Evolutionary conservation across 352 stramenopile genomes (phyloP).

Genomic region (Phytophthora palmivora): DNA sequence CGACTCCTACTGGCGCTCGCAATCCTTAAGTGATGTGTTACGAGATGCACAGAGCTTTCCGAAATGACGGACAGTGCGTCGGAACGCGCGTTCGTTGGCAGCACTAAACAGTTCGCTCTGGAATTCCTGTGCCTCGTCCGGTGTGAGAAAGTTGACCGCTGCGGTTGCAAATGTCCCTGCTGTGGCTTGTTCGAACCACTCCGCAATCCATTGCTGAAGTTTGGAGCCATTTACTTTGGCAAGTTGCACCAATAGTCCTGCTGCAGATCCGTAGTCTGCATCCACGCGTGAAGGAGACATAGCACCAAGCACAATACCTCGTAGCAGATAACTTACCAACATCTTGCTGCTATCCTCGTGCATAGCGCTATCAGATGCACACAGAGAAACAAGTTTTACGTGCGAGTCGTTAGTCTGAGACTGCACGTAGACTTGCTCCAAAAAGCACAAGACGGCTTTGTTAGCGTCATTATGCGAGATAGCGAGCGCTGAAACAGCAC

Average conservation of each 20-base stretch:
- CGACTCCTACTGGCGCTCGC: slow-evolving; percentile 31
- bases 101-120: slow-evolving; percentile 71
- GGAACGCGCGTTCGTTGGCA: slow-evolving; percentile 72
- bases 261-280: slow-evolving; percentile 82
- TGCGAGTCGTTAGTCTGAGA: slow-evolving; percentile 21
- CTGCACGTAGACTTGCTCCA: slow-evolving; percentile 70
- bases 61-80: slow-evolving; percentile 80
- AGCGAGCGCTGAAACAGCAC: slow-evolving; percentile 85
- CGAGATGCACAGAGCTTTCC: slow-evolving; percentile 81
- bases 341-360: slow-evolving; percentile 43
- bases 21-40: slow-evolving; percentile 58
- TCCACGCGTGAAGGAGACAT: slow-evolving; percentile 73
- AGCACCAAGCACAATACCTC: slow-evolving; percentile 67
- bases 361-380: slow-evolving; percentile 13
- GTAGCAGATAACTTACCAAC: slow-evolving; percentile 69
- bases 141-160: slow-evolving; percentile 62
- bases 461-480: slow-evolving; percentile 95
- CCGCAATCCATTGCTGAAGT: slow-evolving; percentile 63
- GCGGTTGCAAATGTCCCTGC: slow-evolving; percentile 42
- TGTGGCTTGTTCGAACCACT: slow-evolving; percentile 73
- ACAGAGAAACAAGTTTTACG: slow-evolving; percentile 34
- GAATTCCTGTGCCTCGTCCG: slow-evolving; percentile 68
- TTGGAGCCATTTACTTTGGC: slow-evolving; percentile 67
- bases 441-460: slow-evolving; percentile 93
- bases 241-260: slow-evolving; percentile 74